Evolutionary conservation across 768 basidiomycete species (phyloP).

Genomic region (Rhizopogon salebrosus): DNA sequence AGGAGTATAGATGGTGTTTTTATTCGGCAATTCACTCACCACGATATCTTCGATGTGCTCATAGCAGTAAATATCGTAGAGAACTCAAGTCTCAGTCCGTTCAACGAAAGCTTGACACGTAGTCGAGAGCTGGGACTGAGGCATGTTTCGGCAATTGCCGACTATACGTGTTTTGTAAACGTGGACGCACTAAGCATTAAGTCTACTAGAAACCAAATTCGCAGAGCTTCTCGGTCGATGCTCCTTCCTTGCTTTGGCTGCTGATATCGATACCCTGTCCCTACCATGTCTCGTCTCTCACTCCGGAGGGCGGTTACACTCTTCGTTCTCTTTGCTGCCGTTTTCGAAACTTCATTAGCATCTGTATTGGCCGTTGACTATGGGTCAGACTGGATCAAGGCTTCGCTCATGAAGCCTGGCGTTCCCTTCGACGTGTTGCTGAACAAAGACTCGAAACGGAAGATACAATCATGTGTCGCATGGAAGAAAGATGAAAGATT

Average conservation of each 20-base stretch:
- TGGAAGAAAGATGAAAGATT: constrained; percentile 90
- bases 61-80: too few species aligned
- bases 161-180: neutral
- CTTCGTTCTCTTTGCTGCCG: constrained; percentile 15
- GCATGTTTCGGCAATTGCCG: neutral
- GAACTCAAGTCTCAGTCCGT: too few species aligned
- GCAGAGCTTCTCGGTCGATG: neutral
- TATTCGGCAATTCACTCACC: too few species aligned
- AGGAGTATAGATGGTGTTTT: too few species aligned
- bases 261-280: neutral
- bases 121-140: too few species aligned
- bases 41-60: too few species aligned
- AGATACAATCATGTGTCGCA: constrained; percentile 83
- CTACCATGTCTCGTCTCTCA: constrained; percentile 17
- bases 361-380: constrained; percentile 96
- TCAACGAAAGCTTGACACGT: too few species aligned
- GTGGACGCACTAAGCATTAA: neutral
- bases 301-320: constrained; percentile 22
- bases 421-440: constrained; percentile 93
- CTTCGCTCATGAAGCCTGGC: constrained; percentile 91
- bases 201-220: neutral
- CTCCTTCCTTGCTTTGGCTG: neutral
- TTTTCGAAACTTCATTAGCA: constrained; percentile 41
- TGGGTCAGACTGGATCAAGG: constrained; percentile 96
- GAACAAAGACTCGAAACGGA: constrained; percentile 96